Conservation (phyloP, 306 rosid genomes). For the Boehmeria nivea region DNA sequence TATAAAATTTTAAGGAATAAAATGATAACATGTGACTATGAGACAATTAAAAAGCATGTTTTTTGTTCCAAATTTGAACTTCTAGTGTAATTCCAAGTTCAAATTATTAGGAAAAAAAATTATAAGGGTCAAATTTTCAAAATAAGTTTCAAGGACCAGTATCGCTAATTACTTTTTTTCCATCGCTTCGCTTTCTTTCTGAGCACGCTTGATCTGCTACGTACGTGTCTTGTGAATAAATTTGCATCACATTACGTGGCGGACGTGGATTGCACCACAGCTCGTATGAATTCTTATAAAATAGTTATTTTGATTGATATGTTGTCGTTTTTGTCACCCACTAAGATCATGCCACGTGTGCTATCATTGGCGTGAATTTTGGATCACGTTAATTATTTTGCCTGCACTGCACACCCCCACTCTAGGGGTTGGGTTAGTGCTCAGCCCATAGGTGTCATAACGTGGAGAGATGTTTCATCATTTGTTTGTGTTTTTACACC, state of each 20-base stretch:
- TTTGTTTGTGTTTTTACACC: background rate
- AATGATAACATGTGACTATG: no score
- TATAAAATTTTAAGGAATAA: no score
- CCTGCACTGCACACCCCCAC: background rate
- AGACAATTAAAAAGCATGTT: no score
- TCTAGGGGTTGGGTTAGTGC: background rate
- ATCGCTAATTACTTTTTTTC: no score
- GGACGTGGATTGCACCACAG: background rate
- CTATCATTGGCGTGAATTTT: background rate
- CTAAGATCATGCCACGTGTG: background rate
- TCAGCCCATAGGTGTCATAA: background rate
- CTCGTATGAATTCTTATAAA: no score
- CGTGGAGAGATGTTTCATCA: background rate
- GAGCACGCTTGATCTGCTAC: background rate
- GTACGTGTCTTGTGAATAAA: background rate
- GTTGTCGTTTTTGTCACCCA: background rate
- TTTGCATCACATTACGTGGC: conserved; percentile 3
- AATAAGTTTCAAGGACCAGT: no score
- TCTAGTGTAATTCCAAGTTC: no score
- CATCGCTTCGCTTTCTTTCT: no score
- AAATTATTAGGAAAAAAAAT: no score
- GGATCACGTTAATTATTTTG: background rate
- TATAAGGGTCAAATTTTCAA: no score
- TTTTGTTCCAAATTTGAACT: no score
- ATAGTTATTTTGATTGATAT: no score